Conservation (phyloP, 2,329 filamentous ascomycete species). For the Dichotomopilus funicola region DNA sequence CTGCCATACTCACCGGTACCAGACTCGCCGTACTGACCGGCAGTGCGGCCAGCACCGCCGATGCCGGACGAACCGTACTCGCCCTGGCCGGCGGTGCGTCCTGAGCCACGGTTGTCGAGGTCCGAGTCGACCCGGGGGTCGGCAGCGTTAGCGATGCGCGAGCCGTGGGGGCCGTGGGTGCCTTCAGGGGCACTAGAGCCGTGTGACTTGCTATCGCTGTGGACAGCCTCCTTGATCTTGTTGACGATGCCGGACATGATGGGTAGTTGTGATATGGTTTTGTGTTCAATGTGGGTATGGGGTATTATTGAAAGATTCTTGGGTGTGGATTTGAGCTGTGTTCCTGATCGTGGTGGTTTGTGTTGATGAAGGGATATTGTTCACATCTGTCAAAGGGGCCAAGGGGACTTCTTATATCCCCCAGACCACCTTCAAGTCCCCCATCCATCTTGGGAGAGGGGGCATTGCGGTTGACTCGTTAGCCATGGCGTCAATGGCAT, state of each 20-base stretch:
- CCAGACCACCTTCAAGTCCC: background rate
- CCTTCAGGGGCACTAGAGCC: conserved; percentile 25
- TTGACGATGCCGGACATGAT: conserved; percentile 53
- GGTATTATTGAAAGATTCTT: background rate
- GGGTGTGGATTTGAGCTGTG: background rate
- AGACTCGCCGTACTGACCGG: background rate
- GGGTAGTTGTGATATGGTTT: conserved; percentile 24
- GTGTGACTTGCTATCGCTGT: conserved; percentile 35
- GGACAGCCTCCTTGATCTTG: conserved; percentile 53
- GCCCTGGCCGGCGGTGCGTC: conserved; percentile 14
- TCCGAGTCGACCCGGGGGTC: conserved; percentile 46
- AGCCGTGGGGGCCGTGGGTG: conserved; percentile 33
- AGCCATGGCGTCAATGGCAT: conserved; percentile 13
- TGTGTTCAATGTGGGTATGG: conserved; percentile 8
- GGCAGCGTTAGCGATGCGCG: conserved; percentile 37
- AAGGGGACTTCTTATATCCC: conserved; percentile 16
- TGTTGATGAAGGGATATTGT: conserved; percentile 7
- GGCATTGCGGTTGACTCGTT: background rate
- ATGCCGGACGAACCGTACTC: conserved; percentile 4
- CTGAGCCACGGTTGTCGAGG: conserved; percentile 27
- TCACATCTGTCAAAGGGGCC: background rate
- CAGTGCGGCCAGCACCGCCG: background rate
- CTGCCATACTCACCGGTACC: conserved; percentile 3
- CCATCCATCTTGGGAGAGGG: background rate
- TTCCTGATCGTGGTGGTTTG: background rate